Evolutionary conservation across 805 yeast genomes (phyloP), one percentile per base, ranked within the genome.

Genomic region (Tetrapisispora phaffii): DNA sequence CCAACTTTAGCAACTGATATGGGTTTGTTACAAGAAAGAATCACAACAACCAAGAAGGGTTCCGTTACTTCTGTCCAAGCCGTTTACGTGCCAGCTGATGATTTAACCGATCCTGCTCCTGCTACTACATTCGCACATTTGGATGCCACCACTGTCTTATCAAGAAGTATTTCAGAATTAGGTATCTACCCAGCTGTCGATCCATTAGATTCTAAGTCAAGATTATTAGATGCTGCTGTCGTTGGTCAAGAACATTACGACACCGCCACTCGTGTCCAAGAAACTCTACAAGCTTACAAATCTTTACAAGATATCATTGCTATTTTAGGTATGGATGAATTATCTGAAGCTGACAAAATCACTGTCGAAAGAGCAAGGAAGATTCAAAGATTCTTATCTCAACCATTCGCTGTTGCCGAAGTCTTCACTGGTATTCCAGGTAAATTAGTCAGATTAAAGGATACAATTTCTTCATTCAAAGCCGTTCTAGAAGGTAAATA

Each of bases 141-240:
- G 82, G 98, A 90, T 72, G 98, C 98, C 70, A 90, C 98, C 71
- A 90, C 98, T 68, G 98, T 93, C 74, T 85, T 93, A 80, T 89
- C 97, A 64, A 88, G 98, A 82, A 89, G 96, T 81, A 93, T 93
- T 70, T 93, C 98, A 52, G 98, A 93, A 80, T 81, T 93, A 74
- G 97, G 97, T 89, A 93, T 93, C 73, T 93, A 93, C 88, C 98
- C 98, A 71, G 98, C 98, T 69, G 98, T 93, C 80, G 98, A 93
- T 77, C 98, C 98, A 68, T 85, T 93, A 73, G 98, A 90, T 77
- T 93, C 98, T 69, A 90, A 85, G 76, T 93, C 97, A 52, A 88
- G 98, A 82, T 84, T 93, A 71, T 83, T 93, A 70, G 98, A 93
- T 72, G 96, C 82, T 66, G 66, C 96, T 56, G 93, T 93, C 67